Percentiles rank a stretch among this genome's conserved stretches.
These are phyloP conservation scores for Blastobotrys buckinghamii DNA, from an alignment of 1,139 yeast species.

Conservation along the genomic window DNA sequence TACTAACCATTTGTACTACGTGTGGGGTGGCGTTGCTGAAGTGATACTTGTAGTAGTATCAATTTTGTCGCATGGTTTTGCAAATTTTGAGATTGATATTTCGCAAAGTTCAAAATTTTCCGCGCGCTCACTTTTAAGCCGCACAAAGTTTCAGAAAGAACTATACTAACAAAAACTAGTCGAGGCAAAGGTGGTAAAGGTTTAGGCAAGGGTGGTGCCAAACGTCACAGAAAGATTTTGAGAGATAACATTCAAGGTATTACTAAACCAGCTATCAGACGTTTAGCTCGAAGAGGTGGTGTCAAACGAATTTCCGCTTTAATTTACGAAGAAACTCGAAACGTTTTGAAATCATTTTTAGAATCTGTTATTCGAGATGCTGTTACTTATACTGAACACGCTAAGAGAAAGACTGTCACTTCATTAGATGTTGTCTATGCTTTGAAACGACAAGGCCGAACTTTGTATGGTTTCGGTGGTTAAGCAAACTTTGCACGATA, in stretches of 20 bases:
- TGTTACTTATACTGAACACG: constrained; percentile 99
- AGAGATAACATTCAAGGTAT: constrained; percentile 99
- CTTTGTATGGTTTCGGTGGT: constrained; percentile 99
- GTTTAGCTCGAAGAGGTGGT: constrained; percentile 99
- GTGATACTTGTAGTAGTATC: neutral
- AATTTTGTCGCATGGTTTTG: neutral
- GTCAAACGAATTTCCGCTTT: constrained; percentile 99
- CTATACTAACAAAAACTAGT: constrained; percentile 17
- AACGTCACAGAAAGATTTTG: constrained; percentile 99
- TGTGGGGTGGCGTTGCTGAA: neutral
- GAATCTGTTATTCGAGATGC: constrained; percentile 99
- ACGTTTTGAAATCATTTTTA: constrained; percentile 91
- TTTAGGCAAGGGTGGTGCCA: constrained; percentile 98
- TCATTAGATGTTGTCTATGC: constrained; percentile 99
- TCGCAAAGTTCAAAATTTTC: neutral
- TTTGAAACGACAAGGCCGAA: constrained; percentile 99
- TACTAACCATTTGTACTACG: no score
- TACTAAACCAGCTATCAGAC: constrained; percentile 99
- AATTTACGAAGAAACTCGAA: constrained; percentile 98
- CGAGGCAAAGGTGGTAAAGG: constrained; percentile 99
- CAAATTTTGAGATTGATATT: no score
- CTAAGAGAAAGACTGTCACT: constrained; percentile 99
- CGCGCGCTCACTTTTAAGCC: neutral
- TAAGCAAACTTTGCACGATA: constrained; percentile 34
- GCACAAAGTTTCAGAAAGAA: neutral